Evolutionary conservation across 177 flowering plant genomes (phyloP).

Genomic region (Vitis hybrid): DNA sequence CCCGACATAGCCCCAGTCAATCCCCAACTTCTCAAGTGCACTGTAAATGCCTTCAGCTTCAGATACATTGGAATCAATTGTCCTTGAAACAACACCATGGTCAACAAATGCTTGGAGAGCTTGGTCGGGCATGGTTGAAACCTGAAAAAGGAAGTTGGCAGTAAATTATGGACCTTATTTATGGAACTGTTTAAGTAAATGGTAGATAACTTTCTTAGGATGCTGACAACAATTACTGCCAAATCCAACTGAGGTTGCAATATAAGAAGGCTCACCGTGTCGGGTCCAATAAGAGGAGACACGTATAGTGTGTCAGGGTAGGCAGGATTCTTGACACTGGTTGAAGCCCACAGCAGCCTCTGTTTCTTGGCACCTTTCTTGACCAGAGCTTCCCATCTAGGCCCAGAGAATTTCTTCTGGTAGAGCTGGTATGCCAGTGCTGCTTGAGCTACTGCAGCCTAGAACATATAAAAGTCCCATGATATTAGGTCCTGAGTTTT

Average conservation of each 20-base stretch:
- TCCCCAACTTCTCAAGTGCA: slow-evolving; percentile 90
- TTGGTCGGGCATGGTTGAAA: slow-evolving; percentile 99
- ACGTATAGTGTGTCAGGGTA: slow-evolving; percentile 92
- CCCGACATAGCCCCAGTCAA: slow-evolving; percentile 85
- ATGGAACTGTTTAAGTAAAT: background rate
- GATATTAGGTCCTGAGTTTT: background rate
- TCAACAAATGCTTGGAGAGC: slow-evolving; percentile 94
- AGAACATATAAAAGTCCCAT: slow-evolving; percentile 9
- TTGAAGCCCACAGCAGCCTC: slow-evolving; percentile 97
- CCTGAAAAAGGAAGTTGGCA: slow-evolving; percentile 39
- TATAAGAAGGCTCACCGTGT: slow-evolving; percentile 57
- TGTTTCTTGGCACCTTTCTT: slow-evolving; percentile 99
- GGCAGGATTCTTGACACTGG: slow-evolving; percentile 97
- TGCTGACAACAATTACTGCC: background rate
- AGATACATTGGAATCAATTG: slow-evolving; percentile 78
- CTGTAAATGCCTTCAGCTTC: slow-evolving; percentile 94
- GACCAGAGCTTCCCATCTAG: slow-evolving; percentile 97
- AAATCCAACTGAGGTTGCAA: background rate
- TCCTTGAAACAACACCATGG: slow-evolving; percentile 82
- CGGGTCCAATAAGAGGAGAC: slow-evolving; percentile 96
- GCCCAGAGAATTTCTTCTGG: slow-evolving; percentile 98
- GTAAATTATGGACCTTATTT: background rate
- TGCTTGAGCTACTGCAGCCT: slow-evolving; percentile 99
- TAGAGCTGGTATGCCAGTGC: slow-evolving; percentile 90
- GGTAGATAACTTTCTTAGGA: background rate